Conservation (phyloP, 1,284 basidiomycete genomes). For the Rhodotorula sp. region DNA sequence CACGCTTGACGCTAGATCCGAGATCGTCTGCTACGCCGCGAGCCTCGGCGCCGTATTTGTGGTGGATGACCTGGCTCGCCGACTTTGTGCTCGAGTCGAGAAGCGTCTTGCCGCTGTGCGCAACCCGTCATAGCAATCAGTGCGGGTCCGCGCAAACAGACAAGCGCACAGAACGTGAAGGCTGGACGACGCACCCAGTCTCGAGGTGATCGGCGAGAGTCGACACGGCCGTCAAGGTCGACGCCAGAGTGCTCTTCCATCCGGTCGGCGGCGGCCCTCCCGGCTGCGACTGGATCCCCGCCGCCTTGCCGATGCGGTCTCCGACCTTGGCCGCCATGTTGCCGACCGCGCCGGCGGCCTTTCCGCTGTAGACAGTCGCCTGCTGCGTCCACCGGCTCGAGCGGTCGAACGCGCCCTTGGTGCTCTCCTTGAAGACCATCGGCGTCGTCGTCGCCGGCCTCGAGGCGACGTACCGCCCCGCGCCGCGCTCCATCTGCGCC, state of each 20-base stretch:
- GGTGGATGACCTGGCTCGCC: constrained; percentile 48
- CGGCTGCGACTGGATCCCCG: constrained; percentile 47
- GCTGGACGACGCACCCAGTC: constrained; percentile 41
- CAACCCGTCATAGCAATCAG: background rate
- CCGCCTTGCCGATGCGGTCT: constrained; percentile 47
- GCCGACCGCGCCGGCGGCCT: constrained; percentile 47
- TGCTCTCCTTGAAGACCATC: constrained; percentile 40
- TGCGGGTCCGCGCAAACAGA: rapidly evolving
- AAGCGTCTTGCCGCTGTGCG: constrained; percentile 35
- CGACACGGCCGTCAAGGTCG: constrained; percentile 48
- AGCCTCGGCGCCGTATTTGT: constrained; percentile 50
- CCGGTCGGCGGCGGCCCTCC: constrained; percentile 43
- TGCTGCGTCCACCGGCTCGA: constrained; percentile 31
- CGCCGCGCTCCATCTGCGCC: constrained; percentile 42
- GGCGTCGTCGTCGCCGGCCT: constrained; percentile 38
- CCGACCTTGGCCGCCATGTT: constrained; percentile 47
- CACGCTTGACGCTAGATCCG: constrained; percentile 38
- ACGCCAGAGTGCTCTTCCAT: constrained; percentile 47
- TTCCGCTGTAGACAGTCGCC: constrained; percentile 38
- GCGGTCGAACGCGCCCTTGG: constrained; percentile 34
- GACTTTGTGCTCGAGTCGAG: constrained; percentile 46
- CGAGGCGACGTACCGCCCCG: constrained; percentile 40
- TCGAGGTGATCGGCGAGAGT: constrained; percentile 50
- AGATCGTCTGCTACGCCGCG: constrained; percentile 44
- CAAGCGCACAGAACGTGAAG: background rate